Percentiles rank a stretch among this genome's conserved stretches.
Conservation (phyloP, 2,329 filamentous ascomycete genomes). For the Pezicula rhizophila region DNA sequence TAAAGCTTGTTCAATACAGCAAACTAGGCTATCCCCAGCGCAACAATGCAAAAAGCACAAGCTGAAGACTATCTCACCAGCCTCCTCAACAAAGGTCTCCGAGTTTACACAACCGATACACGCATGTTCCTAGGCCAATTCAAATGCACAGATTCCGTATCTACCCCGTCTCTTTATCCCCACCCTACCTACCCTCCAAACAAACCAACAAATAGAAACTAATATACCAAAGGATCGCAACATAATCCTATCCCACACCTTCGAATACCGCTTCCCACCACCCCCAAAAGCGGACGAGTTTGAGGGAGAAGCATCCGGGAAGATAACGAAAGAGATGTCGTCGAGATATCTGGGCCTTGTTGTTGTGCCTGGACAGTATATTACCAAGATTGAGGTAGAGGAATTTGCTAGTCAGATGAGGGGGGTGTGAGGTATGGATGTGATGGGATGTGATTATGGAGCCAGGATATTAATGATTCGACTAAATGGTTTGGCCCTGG, state of each 20-base stretch:
- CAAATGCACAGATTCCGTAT: slow-evolving; percentile 89
- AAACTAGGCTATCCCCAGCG: not conserved
- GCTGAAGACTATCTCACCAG: slow-evolving; percentile 52
- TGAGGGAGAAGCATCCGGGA: slow-evolving; percentile 29
- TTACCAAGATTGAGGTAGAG: slow-evolving; percentile 84
- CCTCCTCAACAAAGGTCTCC: slow-evolving; percentile 72
- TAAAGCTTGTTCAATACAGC: no score
- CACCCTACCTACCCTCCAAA: not conserved
- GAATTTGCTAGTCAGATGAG: slow-evolving; percentile 51
- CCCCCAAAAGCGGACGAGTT: slow-evolving; percentile 35
- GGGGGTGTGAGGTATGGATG: slow-evolving; percentile 1
- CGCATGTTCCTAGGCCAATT: slow-evolving; percentile 87
- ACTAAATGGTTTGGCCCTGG: not conserved
- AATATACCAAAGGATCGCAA: slow-evolving; percentile 65
- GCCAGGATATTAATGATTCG: not conserved
- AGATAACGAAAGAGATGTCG: slow-evolving; percentile 64
- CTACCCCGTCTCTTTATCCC: slow-evolving; percentile 23
- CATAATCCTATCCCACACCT: slow-evolving; percentile 76
- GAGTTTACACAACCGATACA: slow-evolving; percentile 73
- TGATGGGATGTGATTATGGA: not conserved
- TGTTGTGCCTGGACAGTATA: slow-evolving; percentile 80
- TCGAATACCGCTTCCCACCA: slow-evolving; percentile 81
- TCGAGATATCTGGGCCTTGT: slow-evolving; percentile 84
- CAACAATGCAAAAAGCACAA: slow-evolving; percentile 35
- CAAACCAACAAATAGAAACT: not conserved